Evolutionary conservation across 2,329 filamentous ascomycete genomes (phyloP).

Genomic region (Camillea tinctor): DNA sequence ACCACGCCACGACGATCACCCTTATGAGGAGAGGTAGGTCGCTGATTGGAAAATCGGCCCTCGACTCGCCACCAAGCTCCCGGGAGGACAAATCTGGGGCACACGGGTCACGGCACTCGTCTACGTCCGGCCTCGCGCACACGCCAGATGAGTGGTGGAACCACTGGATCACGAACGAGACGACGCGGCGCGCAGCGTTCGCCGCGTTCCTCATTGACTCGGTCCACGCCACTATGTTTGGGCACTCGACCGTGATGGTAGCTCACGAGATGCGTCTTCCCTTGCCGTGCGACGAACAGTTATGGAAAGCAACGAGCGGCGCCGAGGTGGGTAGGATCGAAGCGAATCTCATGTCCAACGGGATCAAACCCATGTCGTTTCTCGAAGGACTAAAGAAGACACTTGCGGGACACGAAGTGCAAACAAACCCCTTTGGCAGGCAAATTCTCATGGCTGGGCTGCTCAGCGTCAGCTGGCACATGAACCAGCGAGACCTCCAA

Average conservation of each 20-base stretch:
- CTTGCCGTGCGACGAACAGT: slow-evolving; percentile 84
- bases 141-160: slow-evolving; percentile 92
- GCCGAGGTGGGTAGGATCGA: slow-evolving; percentile 84
- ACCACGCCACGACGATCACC: slow-evolving; percentile 92
- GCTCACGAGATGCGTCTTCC: slow-evolving; percentile 92
- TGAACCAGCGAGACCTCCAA: slow-evolving; percentile 94
- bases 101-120: slow-evolving; percentile 58
- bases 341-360: slow-evolving; percentile 74
- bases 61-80: slow-evolving; percentile 78
- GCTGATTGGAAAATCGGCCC: slow-evolving; percentile 78
- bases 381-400: slow-evolving; percentile 89
- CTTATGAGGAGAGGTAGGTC: slow-evolving; percentile 93
- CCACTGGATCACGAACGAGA: slow-evolving; percentile 92
- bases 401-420: slow-evolving; percentile 78
- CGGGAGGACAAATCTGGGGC: slow-evolving; percentile 54
- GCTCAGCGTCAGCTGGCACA: slow-evolving; percentile 92
- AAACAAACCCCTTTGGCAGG: slow-evolving; percentile 89
- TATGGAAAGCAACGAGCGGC: slow-evolving; percentile 89
- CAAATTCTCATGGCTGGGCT: slow-evolving; percentile 93
- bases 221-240: slow-evolving; percentile 96
- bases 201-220: slow-evolving; percentile 94
- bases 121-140: slow-evolving; percentile 59
- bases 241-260: slow-evolving; percentile 94
- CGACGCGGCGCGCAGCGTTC: slow-evolving; percentile 85
- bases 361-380: slow-evolving; percentile 82